phyloP scores from a whole-genome alignment of 371 early-diverging fungal species.

The Mortierella sp. region DNA sequence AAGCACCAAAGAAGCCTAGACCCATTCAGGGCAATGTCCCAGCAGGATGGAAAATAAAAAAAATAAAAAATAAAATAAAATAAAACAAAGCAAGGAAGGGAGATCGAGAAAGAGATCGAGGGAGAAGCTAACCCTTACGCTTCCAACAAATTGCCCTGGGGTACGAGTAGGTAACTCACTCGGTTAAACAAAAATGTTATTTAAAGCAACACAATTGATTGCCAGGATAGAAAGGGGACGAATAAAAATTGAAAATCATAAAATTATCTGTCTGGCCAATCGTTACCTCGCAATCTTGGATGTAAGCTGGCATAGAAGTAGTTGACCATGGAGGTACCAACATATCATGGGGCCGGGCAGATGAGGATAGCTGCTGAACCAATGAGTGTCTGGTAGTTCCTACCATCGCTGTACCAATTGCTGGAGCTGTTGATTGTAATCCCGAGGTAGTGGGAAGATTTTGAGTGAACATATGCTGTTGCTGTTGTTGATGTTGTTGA shows the following conservation, averaged over 20 bases:
- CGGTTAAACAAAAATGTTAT: not conserved
- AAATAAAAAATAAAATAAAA: not conserved
- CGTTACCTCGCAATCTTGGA: slow-evolving; percentile 37
- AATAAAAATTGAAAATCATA: not conserved
- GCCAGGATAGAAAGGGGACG: not conserved
- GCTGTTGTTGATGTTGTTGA: not conserved
- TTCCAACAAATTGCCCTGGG: no score
- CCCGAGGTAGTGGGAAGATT: slow-evolving; percentile 1
- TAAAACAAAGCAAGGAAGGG: not conserved
- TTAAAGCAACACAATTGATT: not conserved
- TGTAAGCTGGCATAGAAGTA: slow-evolving; percentile 35
- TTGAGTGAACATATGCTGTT: slow-evolving; percentile 11
- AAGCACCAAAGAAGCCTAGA: slow-evolving; percentile 10
- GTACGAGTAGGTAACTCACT: no score
- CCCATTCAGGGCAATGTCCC: slow-evolving; percentile 1
- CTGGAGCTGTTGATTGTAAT: slow-evolving; percentile 2
- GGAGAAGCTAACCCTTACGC: no score
- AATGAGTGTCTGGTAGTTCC: not conserved
- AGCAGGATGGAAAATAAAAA: slow-evolving; percentile 1
- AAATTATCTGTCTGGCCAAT: not conserved
- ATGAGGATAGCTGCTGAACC: slow-evolving; percentile 6
- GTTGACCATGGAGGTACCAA: slow-evolving; percentile 34
- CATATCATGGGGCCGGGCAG: slow-evolving; percentile 15
- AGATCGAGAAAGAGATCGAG: not conserved
- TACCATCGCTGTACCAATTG: not conserved